A percentile compares a stretch with the other conserved stretches of the same genome.
Conservation (phyloP, 2,329 filamentous ascomycete genomes). For the Parascedosporium putredinis region DNA sequence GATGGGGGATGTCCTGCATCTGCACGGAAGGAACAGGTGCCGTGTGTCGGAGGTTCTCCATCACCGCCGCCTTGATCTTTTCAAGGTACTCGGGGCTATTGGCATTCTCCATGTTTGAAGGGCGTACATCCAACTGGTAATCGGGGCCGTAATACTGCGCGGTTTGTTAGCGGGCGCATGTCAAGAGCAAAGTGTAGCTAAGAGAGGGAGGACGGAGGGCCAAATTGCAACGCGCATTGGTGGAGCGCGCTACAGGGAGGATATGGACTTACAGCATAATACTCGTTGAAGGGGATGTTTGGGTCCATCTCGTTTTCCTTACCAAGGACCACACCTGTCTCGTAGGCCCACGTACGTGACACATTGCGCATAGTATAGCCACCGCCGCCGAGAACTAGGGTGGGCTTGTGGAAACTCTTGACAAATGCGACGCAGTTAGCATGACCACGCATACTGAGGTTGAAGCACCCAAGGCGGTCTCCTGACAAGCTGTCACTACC, state of each 20-base stretch:
- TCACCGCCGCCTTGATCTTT: constrained; percentile 68
- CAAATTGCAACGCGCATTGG: no score
- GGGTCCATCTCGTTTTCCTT: constrained; percentile 57
- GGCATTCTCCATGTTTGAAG: constrained; percentile 84
- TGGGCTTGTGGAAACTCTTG: constrained; percentile 73
- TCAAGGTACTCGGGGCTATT: constrained; percentile 76
- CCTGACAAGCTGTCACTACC: constrained; percentile 91
- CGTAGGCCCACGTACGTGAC: constrained; percentile 91
- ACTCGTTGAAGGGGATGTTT: constrained; percentile 91
- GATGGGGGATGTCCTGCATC: constrained; percentile 65
- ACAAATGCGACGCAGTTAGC: constrained; percentile 89
- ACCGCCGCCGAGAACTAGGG: constrained; percentile 88
- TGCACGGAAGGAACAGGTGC: constrained; percentile 83
- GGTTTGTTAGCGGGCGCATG: background rate
- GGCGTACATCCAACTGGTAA: constrained; percentile 79
- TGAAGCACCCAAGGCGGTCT: constrained; percentile 92
- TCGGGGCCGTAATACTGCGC: constrained; percentile 85
- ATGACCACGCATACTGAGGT: constrained; percentile 92
- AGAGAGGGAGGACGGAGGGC: no score
- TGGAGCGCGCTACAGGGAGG: background rate
- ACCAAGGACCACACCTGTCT: constrained; percentile 82
- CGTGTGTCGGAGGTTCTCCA: constrained; percentile 80
- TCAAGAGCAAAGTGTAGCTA: no score
- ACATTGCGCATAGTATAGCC: constrained; percentile 98
- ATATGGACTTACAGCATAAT: constrained; percentile 55